Evolutionary conservation across 139 green algal genomes (phyloP).

Genomic region (Diplosphaera chodatii): DNA sequence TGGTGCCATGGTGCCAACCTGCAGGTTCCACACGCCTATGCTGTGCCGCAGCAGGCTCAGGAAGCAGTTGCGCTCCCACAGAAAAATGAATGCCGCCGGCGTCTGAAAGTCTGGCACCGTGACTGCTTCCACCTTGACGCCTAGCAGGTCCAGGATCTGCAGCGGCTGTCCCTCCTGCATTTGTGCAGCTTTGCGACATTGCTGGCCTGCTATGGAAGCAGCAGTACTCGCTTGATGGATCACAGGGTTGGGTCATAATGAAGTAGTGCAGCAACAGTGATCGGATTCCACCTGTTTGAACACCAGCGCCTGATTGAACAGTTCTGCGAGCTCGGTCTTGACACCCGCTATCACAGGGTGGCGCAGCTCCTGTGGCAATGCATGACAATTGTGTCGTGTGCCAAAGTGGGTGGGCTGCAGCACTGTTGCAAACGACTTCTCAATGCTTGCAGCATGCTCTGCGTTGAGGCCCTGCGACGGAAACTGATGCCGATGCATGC

Average conservation of each 20-base stretch:
- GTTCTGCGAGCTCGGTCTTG: conserved; percentile 50
- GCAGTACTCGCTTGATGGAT: conserved; percentile 44
- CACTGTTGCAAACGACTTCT: too few species aligned
- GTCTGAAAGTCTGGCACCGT: conserved; percentile 34
- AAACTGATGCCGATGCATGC: too few species aligned
- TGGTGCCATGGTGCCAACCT: neutral
- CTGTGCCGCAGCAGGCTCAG: conserved; percentile 41
- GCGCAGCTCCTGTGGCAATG: conserved; percentile 4
- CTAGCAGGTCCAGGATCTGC: conserved; percentile 34
- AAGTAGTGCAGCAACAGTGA: neutral
- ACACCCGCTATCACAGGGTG: conserved; percentile 29
- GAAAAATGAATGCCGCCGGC: conserved; percentile 49
- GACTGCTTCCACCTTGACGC: neutral
- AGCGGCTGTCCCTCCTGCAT: conserved; percentile 40
- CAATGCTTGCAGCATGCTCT: too few species aligned
- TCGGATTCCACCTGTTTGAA: conserved; percentile 47
- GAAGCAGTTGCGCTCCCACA: conserved; percentile 54
- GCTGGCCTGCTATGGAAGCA: too few species aligned
- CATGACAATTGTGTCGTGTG: too few species aligned
- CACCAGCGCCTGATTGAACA: conserved; percentile 49
- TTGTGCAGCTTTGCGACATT: too few species aligned
- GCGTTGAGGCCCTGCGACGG: neutral
- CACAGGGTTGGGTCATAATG: neutral
- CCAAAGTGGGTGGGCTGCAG: too few species aligned
- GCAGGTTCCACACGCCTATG: conserved; percentile 47